Conservation (phyloP, 2,329 filamentous ascomycete species). For the Trichoderma polysporum region DNA sequence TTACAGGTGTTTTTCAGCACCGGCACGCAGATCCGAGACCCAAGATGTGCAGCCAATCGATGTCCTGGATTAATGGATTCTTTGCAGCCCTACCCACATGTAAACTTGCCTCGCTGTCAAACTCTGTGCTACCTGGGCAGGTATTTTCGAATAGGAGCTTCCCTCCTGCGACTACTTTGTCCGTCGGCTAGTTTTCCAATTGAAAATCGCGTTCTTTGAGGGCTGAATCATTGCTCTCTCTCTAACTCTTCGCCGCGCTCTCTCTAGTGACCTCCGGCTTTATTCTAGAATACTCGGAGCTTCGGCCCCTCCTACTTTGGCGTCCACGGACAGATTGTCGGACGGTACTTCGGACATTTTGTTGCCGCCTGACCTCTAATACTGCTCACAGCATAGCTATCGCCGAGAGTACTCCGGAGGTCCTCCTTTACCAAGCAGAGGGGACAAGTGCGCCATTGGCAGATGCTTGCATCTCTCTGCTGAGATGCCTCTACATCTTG, state of each 20-base stretch:
- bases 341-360: background rate
- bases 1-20: background rate
- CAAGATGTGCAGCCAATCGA: constrained; percentile 3
- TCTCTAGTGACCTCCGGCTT: background rate
- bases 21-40: constrained; percentile 10
- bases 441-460: background rate
- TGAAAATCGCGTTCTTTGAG: background rate
- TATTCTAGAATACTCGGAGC: background rate
- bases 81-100: constrained; percentile 17
- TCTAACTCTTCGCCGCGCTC: background rate
- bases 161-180: background rate
- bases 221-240: background rate
- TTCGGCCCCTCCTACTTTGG: background rate
- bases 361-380: background rate
- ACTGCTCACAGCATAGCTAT: background rate
- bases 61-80: background rate
- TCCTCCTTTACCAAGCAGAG: background rate
- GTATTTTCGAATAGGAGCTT: background rate
- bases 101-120: background rate
- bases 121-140: background rate
- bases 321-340: background rate
- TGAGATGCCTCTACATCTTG: constrained; percentile 15
- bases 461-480: background rate
- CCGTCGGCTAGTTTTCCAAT: background rate
- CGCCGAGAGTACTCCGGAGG: background rate